Conservation (phyloP, 2,329 filamentous ascomycete genomes). For the Penicillium sp. region DNA sequence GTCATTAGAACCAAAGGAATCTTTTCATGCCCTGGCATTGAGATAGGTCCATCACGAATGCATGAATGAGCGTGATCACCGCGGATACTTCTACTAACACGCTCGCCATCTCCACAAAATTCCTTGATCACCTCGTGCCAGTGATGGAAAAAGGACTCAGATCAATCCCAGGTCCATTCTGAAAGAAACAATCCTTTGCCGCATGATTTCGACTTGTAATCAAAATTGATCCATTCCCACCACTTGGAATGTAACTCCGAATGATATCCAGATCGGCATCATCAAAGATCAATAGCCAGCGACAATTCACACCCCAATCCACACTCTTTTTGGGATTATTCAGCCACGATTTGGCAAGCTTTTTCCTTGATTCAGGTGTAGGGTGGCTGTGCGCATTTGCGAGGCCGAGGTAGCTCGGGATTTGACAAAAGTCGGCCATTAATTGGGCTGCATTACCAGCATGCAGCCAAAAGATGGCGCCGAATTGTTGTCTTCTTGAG, state of each 20-base stretch:
- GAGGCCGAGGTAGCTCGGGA: constrained; percentile 1
- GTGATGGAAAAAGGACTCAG: background rate
- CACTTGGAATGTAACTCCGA: background rate
- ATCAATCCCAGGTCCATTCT: background rate
- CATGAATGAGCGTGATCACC: background rate
- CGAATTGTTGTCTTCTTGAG: background rate
- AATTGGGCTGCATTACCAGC: background rate
- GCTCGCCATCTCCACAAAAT: background rate
- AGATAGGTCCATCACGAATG: background rate
- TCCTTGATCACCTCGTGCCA: background rate
- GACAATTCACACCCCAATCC: constrained; percentile 2
- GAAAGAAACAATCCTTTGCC: background rate
- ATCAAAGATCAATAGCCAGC: background rate
- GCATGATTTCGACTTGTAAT: background rate
- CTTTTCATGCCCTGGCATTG: background rate
- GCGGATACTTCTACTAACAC: background rate
- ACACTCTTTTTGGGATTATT: background rate
- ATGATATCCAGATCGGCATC: background rate
- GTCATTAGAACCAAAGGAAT: background rate
- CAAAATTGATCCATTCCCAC: background rate
- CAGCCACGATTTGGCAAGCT: background rate
- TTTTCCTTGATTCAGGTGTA: background rate
- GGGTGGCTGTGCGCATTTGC: background rate
- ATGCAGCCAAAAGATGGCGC: background rate
- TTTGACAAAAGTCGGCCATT: constrained; percentile 2